Evolutionary conservation across 805 yeast genomes (phyloP).

Genomic region (Middelhovenomyces tepae): DNA sequence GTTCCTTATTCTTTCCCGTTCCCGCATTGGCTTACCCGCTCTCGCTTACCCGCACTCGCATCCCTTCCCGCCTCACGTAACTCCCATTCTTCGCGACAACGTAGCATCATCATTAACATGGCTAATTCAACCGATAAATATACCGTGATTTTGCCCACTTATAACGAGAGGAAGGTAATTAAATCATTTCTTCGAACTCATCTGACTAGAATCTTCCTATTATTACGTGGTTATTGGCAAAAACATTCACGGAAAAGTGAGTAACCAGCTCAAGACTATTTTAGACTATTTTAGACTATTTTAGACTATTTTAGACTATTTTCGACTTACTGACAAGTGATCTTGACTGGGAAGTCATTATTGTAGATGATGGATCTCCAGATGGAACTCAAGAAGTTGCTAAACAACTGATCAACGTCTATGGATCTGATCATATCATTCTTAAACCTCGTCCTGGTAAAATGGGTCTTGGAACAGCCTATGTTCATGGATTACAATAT

Average conservation of each 20-base stretch:
- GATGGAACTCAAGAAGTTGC: slow-evolving; percentile 76
- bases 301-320: neutral
- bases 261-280: slow-evolving; percentile 7
- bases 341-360: slow-evolving; percentile 65
- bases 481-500: slow-evolving; percentile 64
- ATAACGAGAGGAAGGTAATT: slow-evolving; percentile 52
- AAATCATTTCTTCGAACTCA: slow-evolving; percentile 21
- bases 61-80: too few species aligned
- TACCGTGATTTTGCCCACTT: slow-evolving; percentile 69
- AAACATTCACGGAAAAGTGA: slow-evolving; percentile 46
- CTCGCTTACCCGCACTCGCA: too few species aligned
- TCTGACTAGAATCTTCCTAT: slow-evolving; percentile 45
- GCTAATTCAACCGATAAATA: slow-evolving; percentile 43
- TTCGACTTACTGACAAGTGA: too few species aligned
- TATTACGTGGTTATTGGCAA: slow-evolving; percentile 57
- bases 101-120: too few species aligned
- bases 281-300: too few species aligned
- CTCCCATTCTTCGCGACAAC: too few species aligned
- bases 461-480: slow-evolving; percentile 73
- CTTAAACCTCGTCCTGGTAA: slow-evolving; percentile 69
- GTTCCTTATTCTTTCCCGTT: too few species aligned
- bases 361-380: slow-evolving; percentile 74
- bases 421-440: slow-evolving; percentile 52
- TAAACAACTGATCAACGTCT: slow-evolving; percentile 33
- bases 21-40: too few species aligned